Conservation (phyloP, 1,284 basidiomycete genomes). For the Cryptococcus sp. region DNA sequence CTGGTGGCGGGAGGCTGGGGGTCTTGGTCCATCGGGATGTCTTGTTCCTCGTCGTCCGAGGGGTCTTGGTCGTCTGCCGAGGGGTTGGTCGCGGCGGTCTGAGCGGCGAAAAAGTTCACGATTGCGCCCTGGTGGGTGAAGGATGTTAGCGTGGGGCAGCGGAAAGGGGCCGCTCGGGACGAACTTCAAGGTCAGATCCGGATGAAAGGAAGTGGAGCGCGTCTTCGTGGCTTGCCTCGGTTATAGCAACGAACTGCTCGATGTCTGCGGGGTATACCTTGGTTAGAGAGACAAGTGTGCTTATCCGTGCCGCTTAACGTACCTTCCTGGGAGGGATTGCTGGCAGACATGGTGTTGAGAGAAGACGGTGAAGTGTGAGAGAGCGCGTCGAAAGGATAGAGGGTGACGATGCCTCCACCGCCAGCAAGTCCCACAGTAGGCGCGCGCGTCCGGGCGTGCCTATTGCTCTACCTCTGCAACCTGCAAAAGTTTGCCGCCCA, state of each 20-base stretch:
- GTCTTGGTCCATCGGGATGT: constrained; percentile 15
- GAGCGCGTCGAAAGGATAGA: background rate
- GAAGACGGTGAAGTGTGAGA: background rate
- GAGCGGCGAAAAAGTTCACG: constrained; percentile 46
- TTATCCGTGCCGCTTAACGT: constrained; percentile 3
- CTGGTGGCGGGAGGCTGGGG: background rate
- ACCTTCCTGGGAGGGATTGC: constrained; percentile 38
- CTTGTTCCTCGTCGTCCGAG: constrained; percentile 22
- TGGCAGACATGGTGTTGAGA: constrained; percentile 30
- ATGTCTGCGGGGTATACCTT: constrained; percentile 28
- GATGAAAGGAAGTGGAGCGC: constrained; percentile 44
- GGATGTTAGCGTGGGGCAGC: background rate
- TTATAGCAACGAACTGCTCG: constrained; percentile 47
- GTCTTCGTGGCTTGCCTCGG: constrained; percentile 38
- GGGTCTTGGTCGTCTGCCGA: constrained; percentile 16
- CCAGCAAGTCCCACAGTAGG: too few relatives aligned
- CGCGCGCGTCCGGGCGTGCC: too few relatives aligned
- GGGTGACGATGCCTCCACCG: too few relatives aligned
- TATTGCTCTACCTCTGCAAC: background rate
- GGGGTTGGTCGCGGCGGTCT: constrained; percentile 22
- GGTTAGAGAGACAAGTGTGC: too few relatives aligned
- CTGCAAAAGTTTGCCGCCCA: background rate
- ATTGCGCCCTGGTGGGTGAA: constrained; percentile 36
- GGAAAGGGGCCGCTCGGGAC: constrained; percentile 3
- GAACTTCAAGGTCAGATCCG: constrained; percentile 43